Conservation (phyloP, 306 rosid genomes). For the Delonix regia region DNA sequence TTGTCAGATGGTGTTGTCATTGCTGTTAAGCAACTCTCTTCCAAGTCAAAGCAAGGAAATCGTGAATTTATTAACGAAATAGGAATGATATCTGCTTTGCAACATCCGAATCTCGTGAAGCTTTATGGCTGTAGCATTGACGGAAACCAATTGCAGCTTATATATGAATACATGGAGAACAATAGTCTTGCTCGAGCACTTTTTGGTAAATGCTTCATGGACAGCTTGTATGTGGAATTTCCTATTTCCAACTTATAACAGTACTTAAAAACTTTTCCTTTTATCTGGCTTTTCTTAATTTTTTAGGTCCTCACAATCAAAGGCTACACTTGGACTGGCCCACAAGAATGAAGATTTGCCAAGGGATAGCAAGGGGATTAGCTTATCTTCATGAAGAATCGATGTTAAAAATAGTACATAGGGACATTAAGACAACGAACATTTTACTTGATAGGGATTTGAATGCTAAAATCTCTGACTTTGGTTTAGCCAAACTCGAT, state of each 20-base stretch:
- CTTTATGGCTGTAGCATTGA: conserved; percentile 89
- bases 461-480: conserved; percentile 85
- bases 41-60: conserved; percentile 91
- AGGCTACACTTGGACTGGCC: conserved; percentile 70
- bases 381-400: conserved; percentile 91
- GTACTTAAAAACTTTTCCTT: not conserved
- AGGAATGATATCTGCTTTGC: conserved; percentile 94
- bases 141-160: conserved; percentile 79
- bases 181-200: conserved; percentile 90
- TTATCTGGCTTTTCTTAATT: not conserved
- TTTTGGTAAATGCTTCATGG: conserved; percentile 57
- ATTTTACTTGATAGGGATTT: conserved; percentile 73
- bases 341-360: conserved; percentile 63
- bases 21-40: conserved; percentile 88
- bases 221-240: conserved; percentile 7
- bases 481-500: conserved; percentile 86
- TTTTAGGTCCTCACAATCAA: conserved; percentile 53
- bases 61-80: conserved; percentile 87
- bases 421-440: conserved; percentile 88
- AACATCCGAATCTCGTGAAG: conserved; percentile 88
- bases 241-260: not conserved
- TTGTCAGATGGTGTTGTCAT: conserved; percentile 68
- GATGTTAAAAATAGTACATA: conserved; percentile 76
- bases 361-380: conserved; percentile 75
- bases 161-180: conserved; percentile 89